Conservation (phyloP, 2,329 filamentous ascomycete genomes). For the Delphinella strobiligena region DNA sequence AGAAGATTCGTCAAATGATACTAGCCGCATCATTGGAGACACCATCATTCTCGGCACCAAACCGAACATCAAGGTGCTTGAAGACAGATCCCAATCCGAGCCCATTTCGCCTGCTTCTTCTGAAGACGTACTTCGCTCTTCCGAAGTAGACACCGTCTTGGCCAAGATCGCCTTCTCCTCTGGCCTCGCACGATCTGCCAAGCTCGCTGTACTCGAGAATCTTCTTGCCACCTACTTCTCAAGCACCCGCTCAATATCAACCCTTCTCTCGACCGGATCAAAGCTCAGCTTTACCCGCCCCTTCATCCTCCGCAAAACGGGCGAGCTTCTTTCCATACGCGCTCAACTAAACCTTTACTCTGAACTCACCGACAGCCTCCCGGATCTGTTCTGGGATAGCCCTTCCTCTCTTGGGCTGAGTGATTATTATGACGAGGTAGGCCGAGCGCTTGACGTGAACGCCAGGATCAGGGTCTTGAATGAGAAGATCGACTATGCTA, state of each 20-base stretch:
- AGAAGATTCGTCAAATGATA: conserved; percentile 60
- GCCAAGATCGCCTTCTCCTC: conserved; percentile 96
- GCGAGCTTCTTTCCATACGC: conserved; percentile 76
- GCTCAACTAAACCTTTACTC: conserved; percentile 95
- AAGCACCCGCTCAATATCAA: conserved; percentile 71
- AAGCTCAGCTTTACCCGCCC: conserved; percentile 52
- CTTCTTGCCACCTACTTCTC: conserved; percentile 75
- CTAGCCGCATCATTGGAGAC: conserved; percentile 71
- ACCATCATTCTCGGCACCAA: conserved; percentile 81
- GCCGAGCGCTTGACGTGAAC: conserved; percentile 77
- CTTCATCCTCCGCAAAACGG: conserved; percentile 87
- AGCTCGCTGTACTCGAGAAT: conserved; percentile 81
- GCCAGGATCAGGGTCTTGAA: conserved; percentile 85
- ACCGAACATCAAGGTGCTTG: conserved; percentile 12
- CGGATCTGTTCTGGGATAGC: conserved; percentile 94
- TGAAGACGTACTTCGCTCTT: conserved; percentile 2
- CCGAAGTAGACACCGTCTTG: conserved; percentile 51
- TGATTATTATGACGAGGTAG: conserved; percentile 89
- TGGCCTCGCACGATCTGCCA: conserved; percentile 81
- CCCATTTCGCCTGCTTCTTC: too few relatives aligned
- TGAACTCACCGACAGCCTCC: conserved; percentile 86
- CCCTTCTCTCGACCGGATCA: conserved; percentile 58
- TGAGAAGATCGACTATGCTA: conserved; percentile 95
- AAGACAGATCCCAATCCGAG: too few relatives aligned
- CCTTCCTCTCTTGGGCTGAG: conserved; percentile 80